Conservation (phyloP, 371 early-diverging fungal genomes). For the Lichtheimia corymbifera region DNA sequence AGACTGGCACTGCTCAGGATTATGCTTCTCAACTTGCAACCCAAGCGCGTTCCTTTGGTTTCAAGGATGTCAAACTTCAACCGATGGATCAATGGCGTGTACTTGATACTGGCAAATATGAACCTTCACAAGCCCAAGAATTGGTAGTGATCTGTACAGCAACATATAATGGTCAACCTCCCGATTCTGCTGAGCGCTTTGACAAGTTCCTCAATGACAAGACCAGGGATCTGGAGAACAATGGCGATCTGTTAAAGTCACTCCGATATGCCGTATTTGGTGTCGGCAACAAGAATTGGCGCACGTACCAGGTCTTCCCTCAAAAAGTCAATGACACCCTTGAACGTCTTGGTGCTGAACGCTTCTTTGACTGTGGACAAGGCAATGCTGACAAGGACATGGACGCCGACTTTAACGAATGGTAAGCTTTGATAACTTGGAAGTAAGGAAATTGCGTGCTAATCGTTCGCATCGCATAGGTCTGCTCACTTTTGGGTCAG, state of each 20-base stretch:
- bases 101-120: constrained; percentile 31
- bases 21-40: constrained; percentile 47
- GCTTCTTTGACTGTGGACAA: constrained; percentile 44
- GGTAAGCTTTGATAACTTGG: constrained; percentile 21
- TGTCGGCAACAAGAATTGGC: constrained; percentile 61
- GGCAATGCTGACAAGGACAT: constrained; percentile 58
- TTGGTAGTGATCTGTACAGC: constrained; percentile 49
- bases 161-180: constrained; percentile 61
- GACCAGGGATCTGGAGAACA: constrained; percentile 31
- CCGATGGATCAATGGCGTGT: constrained; percentile 58
- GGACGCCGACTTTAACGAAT: constrained; percentile 48
- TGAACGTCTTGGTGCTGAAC: constrained; percentile 51
- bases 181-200: constrained; percentile 57
- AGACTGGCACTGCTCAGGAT: constrained; percentile 60
- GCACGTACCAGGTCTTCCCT: constrained; percentile 61
- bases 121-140: constrained; percentile 27
- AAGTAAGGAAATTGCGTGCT: neutral
- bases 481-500: constrained; percentile 48
- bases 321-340: constrained; percentile 33
- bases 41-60: constrained; percentile 51
- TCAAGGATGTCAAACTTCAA: constrained; percentile 25
- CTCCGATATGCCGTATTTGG: constrained; percentile 56
- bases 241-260: constrained; percentile 31
- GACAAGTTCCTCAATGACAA: constrained; percentile 43
- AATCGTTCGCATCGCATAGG: constrained; percentile 9